Conservation (phyloP, 176 grass and related monocot genomes). For the Secale cereale region DNA sequence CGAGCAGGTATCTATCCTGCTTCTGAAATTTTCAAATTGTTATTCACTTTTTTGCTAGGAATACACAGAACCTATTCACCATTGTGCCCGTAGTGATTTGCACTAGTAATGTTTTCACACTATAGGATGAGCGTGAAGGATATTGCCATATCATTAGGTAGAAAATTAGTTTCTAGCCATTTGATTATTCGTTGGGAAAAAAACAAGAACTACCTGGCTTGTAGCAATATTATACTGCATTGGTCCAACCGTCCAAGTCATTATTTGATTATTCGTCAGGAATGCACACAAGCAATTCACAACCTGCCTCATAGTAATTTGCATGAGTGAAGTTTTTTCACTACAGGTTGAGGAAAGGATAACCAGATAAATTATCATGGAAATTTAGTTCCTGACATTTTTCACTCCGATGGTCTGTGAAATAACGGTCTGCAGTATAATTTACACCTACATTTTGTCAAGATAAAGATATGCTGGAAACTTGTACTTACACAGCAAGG, state of each 20-base stretch:
- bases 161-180: no score
- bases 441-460: not conserved
- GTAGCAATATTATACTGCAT: no score
- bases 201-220: no score
- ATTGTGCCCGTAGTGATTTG: not conserved
- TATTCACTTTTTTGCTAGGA: no score
- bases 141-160: no score
- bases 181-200: no score
- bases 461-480: not conserved
- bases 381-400: no score
- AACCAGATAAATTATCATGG: not conserved
- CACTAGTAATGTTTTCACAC: no score
- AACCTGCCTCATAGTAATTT: not conserved
- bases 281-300: not conserved
- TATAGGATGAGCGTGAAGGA: no score
- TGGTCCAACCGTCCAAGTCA: not conserved
- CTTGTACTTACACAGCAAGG: not conserved
- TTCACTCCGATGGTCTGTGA: not conserved
- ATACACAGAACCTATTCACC: no score
- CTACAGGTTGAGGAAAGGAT: not conserved
- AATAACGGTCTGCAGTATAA: not conserved
- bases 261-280: not conserved
- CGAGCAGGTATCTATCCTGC: conserved; percentile 52
- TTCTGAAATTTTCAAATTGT: not conserved
- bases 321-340: not conserved